Base-by-base conservation (phyloP, 129 eudicot species). In the Pittosporum tobira region DNA sequence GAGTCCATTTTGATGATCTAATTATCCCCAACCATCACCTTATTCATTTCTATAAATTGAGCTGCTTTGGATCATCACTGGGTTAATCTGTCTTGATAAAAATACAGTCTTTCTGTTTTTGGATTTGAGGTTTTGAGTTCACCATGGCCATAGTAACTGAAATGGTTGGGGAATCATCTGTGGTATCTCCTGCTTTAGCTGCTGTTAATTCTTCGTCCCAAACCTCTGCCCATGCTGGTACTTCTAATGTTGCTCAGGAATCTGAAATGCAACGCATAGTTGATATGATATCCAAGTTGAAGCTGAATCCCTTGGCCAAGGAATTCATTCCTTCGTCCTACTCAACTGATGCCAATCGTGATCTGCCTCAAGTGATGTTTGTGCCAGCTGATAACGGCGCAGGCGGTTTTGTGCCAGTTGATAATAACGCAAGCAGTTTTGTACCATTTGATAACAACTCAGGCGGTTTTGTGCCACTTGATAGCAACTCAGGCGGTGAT, bases 231-330 rank as follows among this genome's bases (percentile, higher is more conserved):
- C 36, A 43, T 74, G 48, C 36, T 31, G 76, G 71, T 56, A 70
- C 49, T 70, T 61, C 51, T n/a, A 26, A 60, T 52, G 77, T 60
- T 34, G 75, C 53, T 64, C 71, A 73, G 49, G 81, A 79, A 30
- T 54, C 84, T 34, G 85, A 81, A 64, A 77, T 88, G 75, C 82
- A 84, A 60, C 75, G 80, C 3, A 64, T 88, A 28, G 88, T 71
- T 69, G 85, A 82, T 46, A 79, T 85, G 74, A 37, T 89, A 66
- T 85, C 88, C 8, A 83, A 73, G 53, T 75, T 89, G 70, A 89
- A 85, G 82, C 38, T 89, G 78, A 89, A 89, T 78, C 97, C 97
- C 0, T 14, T 83, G 88, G 97, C 97, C 16, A 76, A 89, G 72
- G 97, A 89, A 69, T 89, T 89, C 40, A 44, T 89, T 40, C 97